Percentiles rank a stretch among this genome's conserved stretches.
phyloP scores from a whole-genome alignment of 1,284 basidiomycete genomes.

The Apiotrichum mycotoxinovorans region DNA sequence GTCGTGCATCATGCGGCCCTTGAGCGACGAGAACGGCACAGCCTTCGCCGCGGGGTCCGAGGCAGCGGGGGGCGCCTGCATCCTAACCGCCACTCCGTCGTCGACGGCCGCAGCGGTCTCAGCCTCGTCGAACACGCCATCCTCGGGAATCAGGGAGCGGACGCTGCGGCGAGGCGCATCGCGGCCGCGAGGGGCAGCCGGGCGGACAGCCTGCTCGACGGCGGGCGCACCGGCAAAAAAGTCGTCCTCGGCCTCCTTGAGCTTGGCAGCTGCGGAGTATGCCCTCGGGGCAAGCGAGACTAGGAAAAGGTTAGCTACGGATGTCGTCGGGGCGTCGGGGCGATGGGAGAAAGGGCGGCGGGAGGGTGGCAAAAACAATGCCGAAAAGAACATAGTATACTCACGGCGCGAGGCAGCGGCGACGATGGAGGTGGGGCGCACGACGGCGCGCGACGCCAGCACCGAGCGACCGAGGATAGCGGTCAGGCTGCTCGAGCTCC shows the following conservation, averaged over 20 bases:
- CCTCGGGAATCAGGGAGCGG: constrained; percentile 1
- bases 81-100: neutral
- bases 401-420: neutral
- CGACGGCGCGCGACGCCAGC: neutral
- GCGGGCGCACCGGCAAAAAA: constrained; percentile 6
- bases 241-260: constrained; percentile 17
- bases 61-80: neutral
- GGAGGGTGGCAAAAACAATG: no score
- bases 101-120: neutral
- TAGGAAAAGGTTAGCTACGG: neutral
- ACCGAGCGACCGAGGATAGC: neutral
- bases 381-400: no score
- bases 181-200: neutral
- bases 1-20: constrained; percentile 51
- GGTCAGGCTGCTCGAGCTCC: neutral
- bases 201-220: neutral
- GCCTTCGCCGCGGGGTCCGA: constrained; percentile 1
- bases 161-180: neutral
- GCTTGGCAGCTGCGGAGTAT: constrained; percentile 19
- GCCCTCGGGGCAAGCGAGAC: constrained; percentile 2
- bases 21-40: constrained; percentile 53
- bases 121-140: constrained; percentile 19
- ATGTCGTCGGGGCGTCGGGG: neutral
- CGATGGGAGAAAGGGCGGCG: no score
- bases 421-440: neutral